Base-by-base conservation (phyloP, 495 filamentous ascomycete genomes). In the Aspergillus bridgeri region DNA sequence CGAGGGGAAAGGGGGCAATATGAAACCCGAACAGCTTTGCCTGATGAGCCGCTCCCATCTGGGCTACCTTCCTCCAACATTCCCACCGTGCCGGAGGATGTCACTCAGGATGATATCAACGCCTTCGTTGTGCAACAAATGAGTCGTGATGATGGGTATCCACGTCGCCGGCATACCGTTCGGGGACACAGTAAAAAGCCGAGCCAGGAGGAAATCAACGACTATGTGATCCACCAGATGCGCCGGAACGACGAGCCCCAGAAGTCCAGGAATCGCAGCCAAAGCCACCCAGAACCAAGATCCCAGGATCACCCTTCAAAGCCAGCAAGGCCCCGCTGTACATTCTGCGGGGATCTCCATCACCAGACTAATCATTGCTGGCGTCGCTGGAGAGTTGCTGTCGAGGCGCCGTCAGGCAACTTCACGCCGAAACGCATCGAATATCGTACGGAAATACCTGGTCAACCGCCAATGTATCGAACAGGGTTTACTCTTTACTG, bases 161-260 rank as follows among this genome's bases (percentile, higher is more conserved):
- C 44, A 15, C 53, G 48, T 7, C 52, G 57, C 23, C 56, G n/a
- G 17, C 49, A 42, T 22, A 53, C 53, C 49, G 24, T 57, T 18
- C 54, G 27, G 44, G 58, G 65, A 2, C 65, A 71, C 48, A 38
- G 23, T 23, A 71, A 69, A 48, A 56, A 54, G 13, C 68, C 68
- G 0, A 71, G 68, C 49, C 68, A 71, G 50, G 68, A 69, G 44
- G 64, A 71, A 51, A 71, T 71, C 53, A 71, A 71, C 54, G 64
- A 68, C 42, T 71, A 65, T 42, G 68, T 71, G 13, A 57, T 71
- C 5, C 61, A 61, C 5, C 65, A 71, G 51, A 71, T 71, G 69
- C 65, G 60, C 13, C 60, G 58, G 27, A 67, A 71, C 43, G 52
- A 68, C 25, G 65, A 66, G 45, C 50, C 55, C 19, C 62, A 59